Evolutionary conservation across 257 asterid genomes (phyloP).

Genomic region (Plantago elongata): DNA sequence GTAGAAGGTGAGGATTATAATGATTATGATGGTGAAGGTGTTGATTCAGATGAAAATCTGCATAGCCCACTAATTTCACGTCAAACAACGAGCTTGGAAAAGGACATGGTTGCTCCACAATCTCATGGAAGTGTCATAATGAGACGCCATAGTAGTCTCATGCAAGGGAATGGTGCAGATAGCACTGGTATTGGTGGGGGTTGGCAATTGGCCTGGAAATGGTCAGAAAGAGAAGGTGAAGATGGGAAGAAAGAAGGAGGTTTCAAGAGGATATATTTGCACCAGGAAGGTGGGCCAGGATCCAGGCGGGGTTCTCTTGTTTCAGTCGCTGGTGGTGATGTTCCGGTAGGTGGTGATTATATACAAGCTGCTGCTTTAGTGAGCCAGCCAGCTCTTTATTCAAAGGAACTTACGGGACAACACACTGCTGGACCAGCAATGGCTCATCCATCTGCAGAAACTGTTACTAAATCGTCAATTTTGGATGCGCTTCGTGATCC

Average conservation of each 20-base stretch:
- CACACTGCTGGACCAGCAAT: constrained; percentile 60
- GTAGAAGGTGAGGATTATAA: constrained; percentile 55
- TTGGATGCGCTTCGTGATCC: constrained; percentile 75
- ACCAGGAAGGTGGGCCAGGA: constrained; percentile 46
- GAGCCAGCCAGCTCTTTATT: constrained; percentile 67
- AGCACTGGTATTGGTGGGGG: constrained; percentile 80
- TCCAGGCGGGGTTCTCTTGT: constrained; percentile 65
- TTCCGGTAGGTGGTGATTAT: constrained; percentile 41
- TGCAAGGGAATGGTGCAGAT: constrained; percentile 39
- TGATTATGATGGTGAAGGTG: constrained; percentile 35
- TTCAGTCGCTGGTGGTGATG: constrained; percentile 49
- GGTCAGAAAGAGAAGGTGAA: constrained; percentile 61
- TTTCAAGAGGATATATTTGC: constrained; percentile 64
- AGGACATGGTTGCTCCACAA: constrained; percentile 37
- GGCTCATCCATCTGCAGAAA: constrained; percentile 53
- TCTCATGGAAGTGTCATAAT: constrained; percentile 42
- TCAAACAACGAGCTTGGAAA: constrained; percentile 55
- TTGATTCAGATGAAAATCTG: constrained; percentile 46
- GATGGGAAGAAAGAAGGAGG: constrained; percentile 64
- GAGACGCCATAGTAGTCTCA: constrained; percentile 51
- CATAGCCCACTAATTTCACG: constrained; percentile 74
- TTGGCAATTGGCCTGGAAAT: constrained; percentile 84
- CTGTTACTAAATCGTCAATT: constrained; percentile 31
- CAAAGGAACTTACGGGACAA: constrained; percentile 47
- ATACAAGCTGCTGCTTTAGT: constrained; percentile 73